Evolutionary conservation across 1,284 basidiomycete genomes (phyloP), one percentile per base, ranked within the genome.

Genomic region (Fistulinella cinereoalba): DNA sequence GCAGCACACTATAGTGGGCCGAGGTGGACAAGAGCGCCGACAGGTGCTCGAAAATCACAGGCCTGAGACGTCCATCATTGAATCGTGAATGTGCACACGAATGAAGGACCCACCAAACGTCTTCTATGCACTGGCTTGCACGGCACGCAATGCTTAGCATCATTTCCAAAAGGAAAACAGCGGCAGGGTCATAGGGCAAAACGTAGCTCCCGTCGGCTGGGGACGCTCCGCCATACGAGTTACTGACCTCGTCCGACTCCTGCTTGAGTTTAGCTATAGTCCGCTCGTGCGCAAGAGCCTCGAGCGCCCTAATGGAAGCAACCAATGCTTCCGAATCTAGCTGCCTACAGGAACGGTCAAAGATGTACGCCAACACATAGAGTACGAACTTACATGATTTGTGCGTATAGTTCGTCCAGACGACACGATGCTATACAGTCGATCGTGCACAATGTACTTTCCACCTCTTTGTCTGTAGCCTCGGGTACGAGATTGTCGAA

Each of bases 371-470:
- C 23, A 22, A 33, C 34, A 16, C 41, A 3, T 22, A 21, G 33
- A 39, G 13, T 39, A 47, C 4, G 18, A 22, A 76, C 89, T 63
- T 63, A 92, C 88, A 88, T 83, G 25, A 98, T 90, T 65, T 98
- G 92, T 34, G 80, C 83, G 67, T 98, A 98, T 2, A 99, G 75
- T 63, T 97, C 93, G 56, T 98, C 95, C 21, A 99, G 71, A 40
- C 90, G 83, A 67, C 97, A 99, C 8, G 92, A 93, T 3, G 85
- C 85, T 52, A 99, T 86, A 63, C 94, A 98, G 65, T 99, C 97
- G 39, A 97, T 88, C 1, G 97, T 90, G 53, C 91, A 95, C 8
- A 99, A 74, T 0, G 96, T 97, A 49, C 87, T 94, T 69, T 99
- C 97, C 18, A 98, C 74, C 58, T 99, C 95, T 23, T 88, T 78